These are phyloP conservation scores for Ilyonectria robusta DNA, from an alignment of 2,329 filamentous ascomycete genomes.

Conservation along the genomic window DNA sequence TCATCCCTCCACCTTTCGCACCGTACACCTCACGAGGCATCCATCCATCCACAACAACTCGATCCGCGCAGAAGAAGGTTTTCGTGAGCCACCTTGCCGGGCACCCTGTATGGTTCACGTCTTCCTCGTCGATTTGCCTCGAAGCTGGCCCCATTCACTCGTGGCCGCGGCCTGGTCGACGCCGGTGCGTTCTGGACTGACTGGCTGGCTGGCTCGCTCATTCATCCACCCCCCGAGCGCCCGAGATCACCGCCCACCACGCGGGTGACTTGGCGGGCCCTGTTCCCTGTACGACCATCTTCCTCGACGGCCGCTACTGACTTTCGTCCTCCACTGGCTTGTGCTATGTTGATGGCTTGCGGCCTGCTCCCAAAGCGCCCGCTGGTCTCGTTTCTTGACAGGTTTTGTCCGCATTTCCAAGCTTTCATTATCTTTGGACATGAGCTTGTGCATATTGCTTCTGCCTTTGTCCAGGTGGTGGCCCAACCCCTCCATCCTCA, in stretches of 20 bases:
- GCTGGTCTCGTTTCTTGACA: conserved; percentile 10
- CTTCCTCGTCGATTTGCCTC: conserved; percentile 17
- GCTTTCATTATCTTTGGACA: neutral
- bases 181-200: conserved; percentile 33
- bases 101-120: conserved; percentile 4
- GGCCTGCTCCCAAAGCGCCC: conserved; percentile 15
- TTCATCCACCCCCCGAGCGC: conserved; percentile 33
- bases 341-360: conserved; percentile 26
- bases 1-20: conserved; percentile 1
- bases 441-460: neutral
- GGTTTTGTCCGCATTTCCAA: neutral
- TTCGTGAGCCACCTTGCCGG: conserved; percentile 13
- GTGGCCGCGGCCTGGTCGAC: conserved; percentile 14
- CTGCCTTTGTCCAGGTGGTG: conserved; percentile 7
- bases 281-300: conserved; percentile 43
- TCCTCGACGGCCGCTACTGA: conserved; percentile 20
- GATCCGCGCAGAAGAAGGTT: conserved; percentile 25
- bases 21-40: conserved; percentile 11
- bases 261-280: conserved; percentile 43
- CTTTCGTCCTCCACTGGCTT: conserved; percentile 14
- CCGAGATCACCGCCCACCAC: conserved; percentile 43
- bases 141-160: conserved; percentile 9
- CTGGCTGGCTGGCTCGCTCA: conserved; percentile 12
- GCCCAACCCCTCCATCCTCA: conserved; percentile 13
- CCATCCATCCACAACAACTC: conserved; percentile 9